Conservation (phyloP, 1,284 basidiomycete genomes). For the Pisolithus thermaeus region DNA sequence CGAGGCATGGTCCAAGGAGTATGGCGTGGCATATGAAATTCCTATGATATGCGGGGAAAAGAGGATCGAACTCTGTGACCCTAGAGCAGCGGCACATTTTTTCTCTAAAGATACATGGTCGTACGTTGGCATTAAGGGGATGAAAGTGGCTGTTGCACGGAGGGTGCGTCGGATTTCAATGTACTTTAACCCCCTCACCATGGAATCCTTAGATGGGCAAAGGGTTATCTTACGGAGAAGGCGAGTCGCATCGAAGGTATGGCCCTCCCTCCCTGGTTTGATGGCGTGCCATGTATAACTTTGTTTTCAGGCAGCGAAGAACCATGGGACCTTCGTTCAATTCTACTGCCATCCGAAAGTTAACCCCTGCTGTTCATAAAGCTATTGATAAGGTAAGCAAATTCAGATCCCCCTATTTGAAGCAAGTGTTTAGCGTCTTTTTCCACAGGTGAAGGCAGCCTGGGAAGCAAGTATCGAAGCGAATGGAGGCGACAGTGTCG, state of each 20-base stretch:
- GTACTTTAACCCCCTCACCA: too few species aligned
- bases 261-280: conserved; percentile 19
- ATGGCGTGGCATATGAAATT: conserved; percentile 43
- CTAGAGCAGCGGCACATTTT: conserved; percentile 49
- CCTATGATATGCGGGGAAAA: conserved; percentile 36
- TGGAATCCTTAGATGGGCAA: neutral
- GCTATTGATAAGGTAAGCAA: too few species aligned
- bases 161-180: conserved; percentile 19
- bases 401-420: too few species aligned
- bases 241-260: conserved; percentile 5
- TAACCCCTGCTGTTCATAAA: too few species aligned
- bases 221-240: conserved; percentile 1
- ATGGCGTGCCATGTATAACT: too few species aligned
- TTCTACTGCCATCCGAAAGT: too few species aligned
- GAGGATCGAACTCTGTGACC: conserved; percentile 44
- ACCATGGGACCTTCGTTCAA: too few species aligned
- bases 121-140: conserved; percentile 9
- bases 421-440: too few species aligned
- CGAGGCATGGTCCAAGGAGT: conserved; percentile 12
- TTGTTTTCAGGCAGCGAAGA: too few species aligned
- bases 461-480: conserved; percentile 47
- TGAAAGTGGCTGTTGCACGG: conserved; percentile 4
- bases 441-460: conserved; percentile 37
- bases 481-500: conserved; percentile 17
- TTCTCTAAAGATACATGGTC: conserved; percentile 42